Conservation (phyloP, 345 rosid genomes). For the Eucalyptus caleyi region DNA sequence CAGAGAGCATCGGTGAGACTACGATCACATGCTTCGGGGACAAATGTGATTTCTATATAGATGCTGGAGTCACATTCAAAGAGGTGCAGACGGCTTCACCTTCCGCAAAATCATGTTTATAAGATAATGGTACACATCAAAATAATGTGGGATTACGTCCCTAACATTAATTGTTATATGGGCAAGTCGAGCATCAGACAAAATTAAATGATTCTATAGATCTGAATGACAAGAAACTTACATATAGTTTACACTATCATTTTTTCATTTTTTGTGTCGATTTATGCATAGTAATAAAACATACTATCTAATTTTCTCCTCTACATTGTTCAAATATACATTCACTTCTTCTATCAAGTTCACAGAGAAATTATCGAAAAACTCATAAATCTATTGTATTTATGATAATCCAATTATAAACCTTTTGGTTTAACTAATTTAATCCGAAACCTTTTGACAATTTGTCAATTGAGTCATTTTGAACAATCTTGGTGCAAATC, state of each 20-base stretch:
- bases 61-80: not conserved
- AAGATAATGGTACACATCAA: not conserved
- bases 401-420: too few relatives aligned
- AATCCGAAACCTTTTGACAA: too few relatives aligned
- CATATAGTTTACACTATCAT: not conserved
- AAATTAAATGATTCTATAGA: not conserved
- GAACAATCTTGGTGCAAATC: rapidly evolving
- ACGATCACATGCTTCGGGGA: not conserved
- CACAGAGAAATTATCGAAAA: too few relatives aligned
- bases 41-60: not conserved
- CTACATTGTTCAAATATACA: too few relatives aligned
- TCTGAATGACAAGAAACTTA: not conserved
- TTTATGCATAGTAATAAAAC: not conserved
- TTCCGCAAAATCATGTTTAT: not conserved
- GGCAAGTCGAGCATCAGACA: not conserved
- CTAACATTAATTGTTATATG: not conserved
- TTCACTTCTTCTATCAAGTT: not conserved
- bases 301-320: not conserved
- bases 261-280: not conserved
- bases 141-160: not conserved
- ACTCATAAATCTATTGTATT: too few relatives aligned
- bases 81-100: not conserved
- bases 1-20: not conserved
- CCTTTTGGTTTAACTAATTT: too few relatives aligned
- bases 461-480: not conserved